Base-by-base conservation (phyloP, 2,329 filamentous ascomycete species). In the Colletotrichum euphorbiae region DNA sequence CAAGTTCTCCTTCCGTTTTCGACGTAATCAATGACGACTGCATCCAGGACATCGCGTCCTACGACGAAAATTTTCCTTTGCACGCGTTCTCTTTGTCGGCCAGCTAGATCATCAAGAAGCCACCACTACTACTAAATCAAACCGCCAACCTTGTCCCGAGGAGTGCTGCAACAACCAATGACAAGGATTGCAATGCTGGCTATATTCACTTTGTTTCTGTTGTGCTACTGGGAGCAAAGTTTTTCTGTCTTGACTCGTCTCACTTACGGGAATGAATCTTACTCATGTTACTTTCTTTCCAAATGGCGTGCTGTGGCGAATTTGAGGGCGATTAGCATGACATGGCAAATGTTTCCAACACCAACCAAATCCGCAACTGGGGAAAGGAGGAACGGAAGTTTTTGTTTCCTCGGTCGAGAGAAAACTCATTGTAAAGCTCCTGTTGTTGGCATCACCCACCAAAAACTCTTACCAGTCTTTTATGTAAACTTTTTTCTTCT, bases 21-120 rank as follows among this genome's bases (percentile, higher is more conserved):
- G 42, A 67, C 24, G 62, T 58, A 69, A 62, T 62, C 60, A 51
- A 21, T 56, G 8, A 69, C 57, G 69, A 59, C 52, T 69, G 66
- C 61, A 69, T 69, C 67, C 61, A 58, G 59, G 60, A 65, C 60
- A 52, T 21, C 42, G 28, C 50, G 61, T 67, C 56, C 67, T 58
- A 65, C 61, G 67, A 70, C 61, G 15, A 59, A 50, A 57, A 28
- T 8, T 45, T 56, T 57, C 67, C 58, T 65, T 60, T 56, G 31
- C 38, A 45, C 52, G 45, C 48, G 48, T 51, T 52, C 45, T 21
- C 19, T 33, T 45, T 42, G 38, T 42, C 24, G 28, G 28, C 28
- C 40, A 46, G 54, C 46, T 55, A 48, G 40, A 54, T 60, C 36
- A 66, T 15, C 61, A 69, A 60, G 6, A 50, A 36, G 19, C 24